A percentile compares a stretch with the other conserved stretches of the same genome.
These are phyloP conservation scores for Pelagophyceae sp. DNA, from an alignment of 352 stramenopile genomes.

Conservation along the genomic window DNA sequence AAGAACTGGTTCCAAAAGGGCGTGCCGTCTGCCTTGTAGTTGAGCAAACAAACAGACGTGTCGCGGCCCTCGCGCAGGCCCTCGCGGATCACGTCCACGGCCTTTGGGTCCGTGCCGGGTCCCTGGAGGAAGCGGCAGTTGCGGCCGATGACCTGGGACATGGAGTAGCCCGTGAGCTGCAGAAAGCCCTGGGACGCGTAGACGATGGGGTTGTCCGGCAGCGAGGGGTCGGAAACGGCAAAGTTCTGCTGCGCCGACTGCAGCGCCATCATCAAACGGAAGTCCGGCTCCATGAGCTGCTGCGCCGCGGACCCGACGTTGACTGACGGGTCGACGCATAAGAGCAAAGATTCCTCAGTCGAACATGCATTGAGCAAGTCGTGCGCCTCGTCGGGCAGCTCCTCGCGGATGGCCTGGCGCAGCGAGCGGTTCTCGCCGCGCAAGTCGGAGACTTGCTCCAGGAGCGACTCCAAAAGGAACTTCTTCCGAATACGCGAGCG, in stretches of 20 bases:
- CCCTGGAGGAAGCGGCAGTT: constrained; percentile 79
- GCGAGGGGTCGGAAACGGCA: constrained; percentile 60
- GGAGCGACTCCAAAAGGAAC: constrained; percentile 66
- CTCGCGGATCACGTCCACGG: constrained; percentile 64
- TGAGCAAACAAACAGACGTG: constrained; percentile 66
- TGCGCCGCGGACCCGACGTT: constrained; percentile 37
- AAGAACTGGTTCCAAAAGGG: constrained; percentile 82
- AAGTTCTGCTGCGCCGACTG: constrained; percentile 65
- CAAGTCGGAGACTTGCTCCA: constrained; percentile 51
- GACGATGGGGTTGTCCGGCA: constrained; percentile 74
- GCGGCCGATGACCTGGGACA: constrained; percentile 65
- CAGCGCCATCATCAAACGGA: constrained; percentile 57
- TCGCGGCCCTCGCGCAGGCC: constrained; percentile 60
- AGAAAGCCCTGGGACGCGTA: constrained; percentile 69
- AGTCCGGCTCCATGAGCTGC: constrained; percentile 61
- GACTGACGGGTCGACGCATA: constrained; percentile 45
- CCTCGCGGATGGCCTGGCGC: constrained; percentile 48
- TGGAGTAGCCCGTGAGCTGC: constrained; percentile 64
- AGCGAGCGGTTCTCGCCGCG: constrained; percentile 73
- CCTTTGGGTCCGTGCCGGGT: constrained; percentile 60
- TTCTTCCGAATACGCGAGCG: constrained; percentile 72
- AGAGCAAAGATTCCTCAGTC: constrained; percentile 17
- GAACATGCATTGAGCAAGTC: constrained; percentile 6
- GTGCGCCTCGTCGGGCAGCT: constrained; percentile 25
- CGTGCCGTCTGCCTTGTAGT: constrained; percentile 70